Percentiles rank a stretch among this genome's conserved stretches.
Evolutionary conservation across 768 basidiomycete genomes (phyloP).

Genomic region (Russula griseocarnosa): DNA sequence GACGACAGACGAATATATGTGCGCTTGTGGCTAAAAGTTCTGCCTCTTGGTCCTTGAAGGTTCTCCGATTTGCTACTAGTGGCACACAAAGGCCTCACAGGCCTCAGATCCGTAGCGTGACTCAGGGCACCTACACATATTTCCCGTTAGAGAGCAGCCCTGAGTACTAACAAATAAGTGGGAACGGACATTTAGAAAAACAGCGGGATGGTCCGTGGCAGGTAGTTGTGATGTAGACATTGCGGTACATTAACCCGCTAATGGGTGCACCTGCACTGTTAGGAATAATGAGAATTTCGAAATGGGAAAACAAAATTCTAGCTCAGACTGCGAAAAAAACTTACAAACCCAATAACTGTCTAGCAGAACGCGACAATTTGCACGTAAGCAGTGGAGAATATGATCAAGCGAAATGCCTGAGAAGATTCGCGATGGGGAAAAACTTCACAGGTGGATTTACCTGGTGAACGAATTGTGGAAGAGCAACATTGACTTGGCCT

Average conservation of each 20-base stretch:
- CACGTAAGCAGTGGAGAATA: background rate
- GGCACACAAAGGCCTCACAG: background rate
- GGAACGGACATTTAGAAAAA: background rate
- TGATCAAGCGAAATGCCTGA: background rate
- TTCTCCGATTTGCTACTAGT: background rate
- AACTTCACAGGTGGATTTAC: too few relatives aligned
- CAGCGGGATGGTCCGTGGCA: background rate
- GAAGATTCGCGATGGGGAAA: background rate
- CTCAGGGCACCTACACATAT: background rate
- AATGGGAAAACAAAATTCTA: background rate
- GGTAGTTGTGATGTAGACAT: too few relatives aligned
- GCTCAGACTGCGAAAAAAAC: background rate
- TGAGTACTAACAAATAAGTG: background rate
- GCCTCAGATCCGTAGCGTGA: background rate
- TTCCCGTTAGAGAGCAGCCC: background rate
- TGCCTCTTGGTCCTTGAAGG: background rate
- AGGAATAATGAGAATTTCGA: background rate
- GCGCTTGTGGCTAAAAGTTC: background rate
- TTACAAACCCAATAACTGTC: too few relatives aligned
- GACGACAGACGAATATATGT: background rate
- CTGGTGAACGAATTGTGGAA: background rate
- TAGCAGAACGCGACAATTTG: background rate
- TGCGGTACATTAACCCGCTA: background rate
- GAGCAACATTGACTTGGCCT: background rate
- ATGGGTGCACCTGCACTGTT: background rate